These are phyloP conservation scores for Agaricus subrufescens DNA, from an alignment of 768 basidiomycete genomes.

Conservation along the genomic window DNA sequence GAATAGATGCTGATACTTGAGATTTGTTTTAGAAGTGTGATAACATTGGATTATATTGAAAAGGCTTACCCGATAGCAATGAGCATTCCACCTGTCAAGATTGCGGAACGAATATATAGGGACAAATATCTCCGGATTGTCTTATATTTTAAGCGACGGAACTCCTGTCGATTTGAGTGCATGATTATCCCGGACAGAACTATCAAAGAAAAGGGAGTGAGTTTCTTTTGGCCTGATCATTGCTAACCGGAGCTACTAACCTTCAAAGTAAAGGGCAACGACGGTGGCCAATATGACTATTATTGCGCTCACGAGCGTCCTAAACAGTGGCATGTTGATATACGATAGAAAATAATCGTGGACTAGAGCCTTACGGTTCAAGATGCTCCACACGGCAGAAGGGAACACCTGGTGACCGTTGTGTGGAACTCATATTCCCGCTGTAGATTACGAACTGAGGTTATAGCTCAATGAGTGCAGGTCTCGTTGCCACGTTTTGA, in stretches of 20 bases:
- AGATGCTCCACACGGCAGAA: background rate
- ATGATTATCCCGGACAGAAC: slow-evolving; percentile 5
- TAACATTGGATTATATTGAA: background rate
- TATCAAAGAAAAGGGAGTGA: background rate
- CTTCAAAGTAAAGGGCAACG: slow-evolving; percentile 4
- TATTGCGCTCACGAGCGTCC: slow-evolving; percentile 4
- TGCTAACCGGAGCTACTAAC: background rate
- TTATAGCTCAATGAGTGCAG: background rate
- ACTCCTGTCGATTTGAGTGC: slow-evolving; percentile 5
- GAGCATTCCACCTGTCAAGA: slow-evolving; percentile 1
- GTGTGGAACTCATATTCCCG: background rate
- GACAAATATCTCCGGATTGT: background rate
- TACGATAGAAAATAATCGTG: background rate
- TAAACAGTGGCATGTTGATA: background rate
- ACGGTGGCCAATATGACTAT: background rate
- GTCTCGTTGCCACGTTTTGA: background rate
- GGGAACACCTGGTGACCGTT: background rate
- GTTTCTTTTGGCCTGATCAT: background rate
- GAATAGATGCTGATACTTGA: background rate
- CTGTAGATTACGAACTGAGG: background rate
- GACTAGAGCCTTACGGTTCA: slow-evolving; percentile 2
- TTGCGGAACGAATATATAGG: slow-evolving; percentile 6
- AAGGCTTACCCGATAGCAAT: background rate
- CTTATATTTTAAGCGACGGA: background rate
- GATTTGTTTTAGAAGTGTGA: background rate